phyloP scores from a whole-genome alignment of 768 basidiomycete species.

The Rhizopogon rudus region DNA sequence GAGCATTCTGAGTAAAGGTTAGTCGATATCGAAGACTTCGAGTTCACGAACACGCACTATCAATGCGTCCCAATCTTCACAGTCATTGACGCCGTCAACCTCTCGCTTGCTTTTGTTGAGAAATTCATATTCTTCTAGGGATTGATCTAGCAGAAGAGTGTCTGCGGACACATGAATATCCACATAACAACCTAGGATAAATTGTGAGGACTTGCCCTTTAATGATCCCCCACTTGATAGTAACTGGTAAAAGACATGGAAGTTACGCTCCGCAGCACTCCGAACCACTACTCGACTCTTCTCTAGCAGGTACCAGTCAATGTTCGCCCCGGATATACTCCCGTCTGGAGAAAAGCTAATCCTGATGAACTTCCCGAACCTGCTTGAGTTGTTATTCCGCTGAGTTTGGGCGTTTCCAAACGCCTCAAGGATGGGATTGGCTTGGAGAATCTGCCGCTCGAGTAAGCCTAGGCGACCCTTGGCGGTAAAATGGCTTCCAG shows the following conservation, averaged over 20 bases:
- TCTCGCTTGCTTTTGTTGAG: slow-evolving; percentile 85
- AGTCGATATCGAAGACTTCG: background rate
- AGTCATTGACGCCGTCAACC: slow-evolving; percentile 94
- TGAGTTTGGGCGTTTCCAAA: slow-evolving; percentile 99
- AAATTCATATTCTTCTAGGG: slow-evolving; percentile 81
- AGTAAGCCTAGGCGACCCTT: slow-evolving; percentile 81
- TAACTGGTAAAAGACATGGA: slow-evolving; percentile 97
- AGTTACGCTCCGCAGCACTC: slow-evolving; percentile 85
- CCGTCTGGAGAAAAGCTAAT: slow-evolving; percentile 93
- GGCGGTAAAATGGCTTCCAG: slow-evolving; percentile 43
- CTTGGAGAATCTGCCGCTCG: slow-evolving; percentile 94
- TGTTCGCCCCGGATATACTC: slow-evolving; percentile 95
- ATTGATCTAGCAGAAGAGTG: slow-evolving; percentile 66
- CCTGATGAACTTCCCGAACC: slow-evolving; percentile 97
- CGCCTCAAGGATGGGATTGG: slow-evolving; percentile 95
- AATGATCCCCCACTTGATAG: slow-evolving; percentile 70
- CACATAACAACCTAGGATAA: background rate
- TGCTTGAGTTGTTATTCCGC: slow-evolving; percentile 97
- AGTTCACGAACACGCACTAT: slow-evolving; percentile 41
- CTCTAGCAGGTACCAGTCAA: slow-evolving; percentile 98
- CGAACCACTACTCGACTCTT: slow-evolving; percentile 92
- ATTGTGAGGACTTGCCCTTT: slow-evolving; percentile 45
- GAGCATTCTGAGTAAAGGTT: slow-evolving; percentile 49
- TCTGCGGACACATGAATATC: slow-evolving; percentile 38
- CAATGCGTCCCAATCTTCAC: slow-evolving; percentile 79